Evolutionary conservation across 352 stramenopile genomes (phyloP), one percentile per base, ranked within the genome.

Genomic region (Globisporangium takayamanum): DNA sequence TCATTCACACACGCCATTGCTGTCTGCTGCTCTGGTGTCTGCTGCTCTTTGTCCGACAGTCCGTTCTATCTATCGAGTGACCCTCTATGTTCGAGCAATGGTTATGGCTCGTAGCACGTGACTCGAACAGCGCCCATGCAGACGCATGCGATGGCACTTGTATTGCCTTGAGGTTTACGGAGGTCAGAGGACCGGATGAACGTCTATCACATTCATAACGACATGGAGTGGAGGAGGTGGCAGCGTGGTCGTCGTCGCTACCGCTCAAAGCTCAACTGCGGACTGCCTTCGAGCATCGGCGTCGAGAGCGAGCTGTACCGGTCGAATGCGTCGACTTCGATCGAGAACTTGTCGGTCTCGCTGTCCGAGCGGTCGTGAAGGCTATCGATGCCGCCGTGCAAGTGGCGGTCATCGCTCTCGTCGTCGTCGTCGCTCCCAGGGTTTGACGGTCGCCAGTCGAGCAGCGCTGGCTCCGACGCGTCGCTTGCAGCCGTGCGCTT

Each of bases 231-330:
- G 37, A 3, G 37, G 14, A n/a, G n/a, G n/a, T n/a, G n/a, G n/a
- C n/a, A n/a, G n/a, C n/a, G n/a, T n/a, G n/a, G n/a, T n/a, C n/a
- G n/a, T n/a, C n/a, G n/a, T n/a, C 15, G 37, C 37, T 55, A 61
- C 25, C 57, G 57, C 57, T 63, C 37, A 51, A 63, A 63, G 22
- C 50, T 50, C 52, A 60, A 45, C 39, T 56, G 46, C 22, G 59
- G 52, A 11, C 52, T 65, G 52, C 47, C 47, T 11, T 53, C 47
- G 47, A 81, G 56, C 55, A 80, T 70, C 10, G 70, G 73, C 59
- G 73, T 82, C n/a, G 71, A 78, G 63, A 82, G 74, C 50, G 64
- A 74, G 50, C 68, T 76, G 66, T 77, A 79, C 53, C 70, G 73
- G 55, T 79, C 70, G 56, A 78, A 79, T 67, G 74, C 72, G 54